Conservation (phyloP, 352 stramenopile genomes). For the Peronospora belbahrii region DNA sequence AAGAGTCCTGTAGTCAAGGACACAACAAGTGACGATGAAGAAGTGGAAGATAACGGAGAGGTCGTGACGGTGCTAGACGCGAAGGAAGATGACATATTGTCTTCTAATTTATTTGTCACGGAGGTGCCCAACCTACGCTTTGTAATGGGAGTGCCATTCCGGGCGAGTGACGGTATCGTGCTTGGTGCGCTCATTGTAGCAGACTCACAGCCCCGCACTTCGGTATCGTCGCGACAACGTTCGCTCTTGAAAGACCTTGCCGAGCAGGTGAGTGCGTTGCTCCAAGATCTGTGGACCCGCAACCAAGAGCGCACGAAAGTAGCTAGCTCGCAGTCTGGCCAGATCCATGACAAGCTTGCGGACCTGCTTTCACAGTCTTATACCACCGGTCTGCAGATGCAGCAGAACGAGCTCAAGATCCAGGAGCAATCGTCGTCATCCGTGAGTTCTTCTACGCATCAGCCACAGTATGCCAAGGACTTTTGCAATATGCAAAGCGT, state of each 20-base stretch:
- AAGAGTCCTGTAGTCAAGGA: constrained; percentile 14
- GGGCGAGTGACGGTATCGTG: constrained; percentile 37
- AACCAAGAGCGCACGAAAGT: constrained; percentile 25
- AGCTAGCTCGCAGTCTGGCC: constrained; percentile 17
- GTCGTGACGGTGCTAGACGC: constrained; percentile 42
- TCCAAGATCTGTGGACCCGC: constrained; percentile 37
- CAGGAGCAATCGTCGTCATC: constrained; percentile 17
- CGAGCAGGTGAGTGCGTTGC: constrained; percentile 37
- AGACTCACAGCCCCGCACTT: constrained; percentile 30
- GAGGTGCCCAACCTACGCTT: constrained; percentile 48
- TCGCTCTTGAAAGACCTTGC: constrained; percentile 33
- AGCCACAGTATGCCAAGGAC: constrained; percentile 22
- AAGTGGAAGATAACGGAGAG: constrained; percentile 22
- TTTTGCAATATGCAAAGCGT: constrained; percentile 29
- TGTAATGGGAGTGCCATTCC: constrained; percentile 46
- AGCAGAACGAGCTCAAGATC: constrained; percentile 39
- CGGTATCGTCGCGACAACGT: constrained; percentile 24
- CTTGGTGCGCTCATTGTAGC: constrained; percentile 53
- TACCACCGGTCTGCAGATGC: constrained; percentile 38
- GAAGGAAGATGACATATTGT: constrained; percentile 31
- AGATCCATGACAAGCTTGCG: constrained; percentile 37
- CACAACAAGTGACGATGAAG: constrained; percentile 16
- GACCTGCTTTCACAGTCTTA: constrained; percentile 48
- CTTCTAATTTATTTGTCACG: constrained; percentile 48
- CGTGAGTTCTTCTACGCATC: constrained; percentile 17